Percentiles rank a stretch among this genome's conserved stretches.
Conservation (phyloP, 2,329 filamentous ascomycete species). For the Penicillium sp. region DNA sequence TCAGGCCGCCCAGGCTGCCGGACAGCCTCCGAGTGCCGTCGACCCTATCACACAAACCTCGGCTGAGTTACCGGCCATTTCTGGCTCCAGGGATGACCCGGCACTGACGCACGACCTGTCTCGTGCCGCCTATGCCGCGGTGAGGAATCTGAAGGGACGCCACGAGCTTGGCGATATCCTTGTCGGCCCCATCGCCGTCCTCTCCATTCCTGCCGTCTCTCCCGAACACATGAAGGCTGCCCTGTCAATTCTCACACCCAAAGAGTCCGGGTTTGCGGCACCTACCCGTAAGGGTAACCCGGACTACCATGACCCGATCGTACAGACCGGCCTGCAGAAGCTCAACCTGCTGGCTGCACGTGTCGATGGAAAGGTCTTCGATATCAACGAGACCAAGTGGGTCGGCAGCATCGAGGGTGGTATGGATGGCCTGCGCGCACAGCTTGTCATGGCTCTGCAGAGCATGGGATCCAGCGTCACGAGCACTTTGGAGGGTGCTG, state of each 20-base stretch:
- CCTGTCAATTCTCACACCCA: constrained; percentile 69
- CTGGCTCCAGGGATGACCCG: constrained; percentile 33
- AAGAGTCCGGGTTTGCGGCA: constrained; percentile 65
- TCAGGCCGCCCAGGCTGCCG: constrained; percentile 20
- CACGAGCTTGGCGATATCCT: constrained; percentile 69
- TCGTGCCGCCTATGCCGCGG: constrained; percentile 46
- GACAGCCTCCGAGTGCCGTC: constrained; percentile 20
- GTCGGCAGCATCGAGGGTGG: constrained; percentile 74
- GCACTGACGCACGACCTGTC: constrained; percentile 56
- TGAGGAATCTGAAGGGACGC: constrained; percentile 46
- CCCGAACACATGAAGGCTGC: constrained; percentile 78
- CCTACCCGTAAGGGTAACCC: constrained; percentile 71
- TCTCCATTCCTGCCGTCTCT: constrained; percentile 76
- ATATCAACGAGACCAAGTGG: constrained; percentile 65
- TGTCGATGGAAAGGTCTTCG: constrained; percentile 79
- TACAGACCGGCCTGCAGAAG: constrained; percentile 80
- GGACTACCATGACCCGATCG: constrained; percentile 70
- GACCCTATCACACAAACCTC: constrained; percentile 29
- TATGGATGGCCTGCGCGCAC: constrained; percentile 69
- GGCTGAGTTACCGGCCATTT: constrained; percentile 22
- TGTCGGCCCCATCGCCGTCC: constrained; percentile 70
- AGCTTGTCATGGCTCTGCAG: constrained; percentile 76
- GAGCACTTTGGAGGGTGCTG: constrained; percentile 68
- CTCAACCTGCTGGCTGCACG: constrained; percentile 79
- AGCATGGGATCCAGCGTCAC: constrained; percentile 72